Evolutionary conservation across 2,329 filamentous ascomycete genomes (phyloP), one percentile per base, ranked within the genome.

Genomic region (Botrytis pseudocinerea): DNA sequence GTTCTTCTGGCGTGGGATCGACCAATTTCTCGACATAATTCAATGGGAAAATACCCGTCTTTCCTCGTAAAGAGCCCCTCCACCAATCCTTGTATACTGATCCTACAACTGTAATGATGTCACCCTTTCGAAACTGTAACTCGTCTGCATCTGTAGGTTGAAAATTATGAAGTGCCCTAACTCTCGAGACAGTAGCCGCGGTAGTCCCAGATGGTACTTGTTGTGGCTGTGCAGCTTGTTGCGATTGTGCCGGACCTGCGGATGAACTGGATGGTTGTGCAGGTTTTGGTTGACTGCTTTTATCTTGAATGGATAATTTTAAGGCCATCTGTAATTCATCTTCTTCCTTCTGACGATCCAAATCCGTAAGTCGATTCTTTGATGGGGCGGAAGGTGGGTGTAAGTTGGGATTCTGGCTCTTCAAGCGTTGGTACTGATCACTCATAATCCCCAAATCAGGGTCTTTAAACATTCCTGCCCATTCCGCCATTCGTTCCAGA

Each of bases 11-110:
- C 0, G 96, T 98, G 8, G 96, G 96, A 80, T 99, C 96, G 72
- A 95, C 91, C 76, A 99, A 86, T 83, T 99, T 99, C 84, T 99
- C 96, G 25, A 99, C 96, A 80, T 99, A 99, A 84, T 99, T 99
- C 76, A 99, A 88, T 10, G 96, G 96, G 83, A 99, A 99, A 76
- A 99, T 99, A 78, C 96, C 96, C 10, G 94, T 98, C 82, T 98
- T 94, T 32, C 96, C 96, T 80, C 95, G 91, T 74, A 99, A 85
- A 60, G 95, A 97, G 1, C 96, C 96, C 78, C 97, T 95, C 96
- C 96, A 99, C 96, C 96, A 99, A 82, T 99, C 96, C 83, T 98
- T 99, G 85, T 97, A 99, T 2, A 98, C 96, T 1, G 95, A 98
- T 83, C 98, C 96, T 59, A 99, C 87, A 25, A 99, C 96, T 1